Conservation (phyloP, 139 green algal species). For the Dunaliella primolecta region DNA sequence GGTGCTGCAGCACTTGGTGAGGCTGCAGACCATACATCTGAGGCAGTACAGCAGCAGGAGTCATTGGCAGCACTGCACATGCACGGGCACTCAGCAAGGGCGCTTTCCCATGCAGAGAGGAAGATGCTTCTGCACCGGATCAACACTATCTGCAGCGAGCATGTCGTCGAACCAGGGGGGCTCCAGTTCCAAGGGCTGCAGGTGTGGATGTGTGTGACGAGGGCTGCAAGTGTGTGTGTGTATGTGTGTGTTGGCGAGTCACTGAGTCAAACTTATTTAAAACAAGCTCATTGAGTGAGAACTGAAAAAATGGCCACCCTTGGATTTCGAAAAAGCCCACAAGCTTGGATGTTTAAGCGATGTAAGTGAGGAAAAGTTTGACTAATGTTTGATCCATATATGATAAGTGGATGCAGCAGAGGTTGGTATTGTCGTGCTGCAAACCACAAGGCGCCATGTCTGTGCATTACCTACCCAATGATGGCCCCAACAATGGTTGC, state of each 20-base stretch:
- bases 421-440: too few relatives aligned
- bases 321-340: too few relatives aligned
- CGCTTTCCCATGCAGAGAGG: not conserved
- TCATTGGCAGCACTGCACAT: not conserved
- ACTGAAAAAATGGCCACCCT: too few relatives aligned
- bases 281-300: too few relatives aligned
- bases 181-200: not conserved
- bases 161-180: not conserved
- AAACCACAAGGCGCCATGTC: too few relatives aligned
- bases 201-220: not conserved
- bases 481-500: too few relatives aligned
- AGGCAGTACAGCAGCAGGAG: not conserved
- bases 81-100: not conserved
- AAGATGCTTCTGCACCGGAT: not conserved
- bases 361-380: too few relatives aligned
- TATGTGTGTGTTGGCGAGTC: not conserved
- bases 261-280: too few relatives aligned
- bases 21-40: not conserved
- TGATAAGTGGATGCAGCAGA: too few relatives aligned
- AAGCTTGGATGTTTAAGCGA: too few relatives aligned
- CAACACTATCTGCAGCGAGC: not conserved
- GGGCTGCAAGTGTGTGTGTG: not conserved
- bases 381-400: too few relatives aligned
- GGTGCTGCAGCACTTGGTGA: not conserved
- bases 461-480: too few relatives aligned